phyloP scores from a whole-genome alignment of 2,329 filamentous ascomycete genomes.

The Domatiomyces catenatus region DNA sequence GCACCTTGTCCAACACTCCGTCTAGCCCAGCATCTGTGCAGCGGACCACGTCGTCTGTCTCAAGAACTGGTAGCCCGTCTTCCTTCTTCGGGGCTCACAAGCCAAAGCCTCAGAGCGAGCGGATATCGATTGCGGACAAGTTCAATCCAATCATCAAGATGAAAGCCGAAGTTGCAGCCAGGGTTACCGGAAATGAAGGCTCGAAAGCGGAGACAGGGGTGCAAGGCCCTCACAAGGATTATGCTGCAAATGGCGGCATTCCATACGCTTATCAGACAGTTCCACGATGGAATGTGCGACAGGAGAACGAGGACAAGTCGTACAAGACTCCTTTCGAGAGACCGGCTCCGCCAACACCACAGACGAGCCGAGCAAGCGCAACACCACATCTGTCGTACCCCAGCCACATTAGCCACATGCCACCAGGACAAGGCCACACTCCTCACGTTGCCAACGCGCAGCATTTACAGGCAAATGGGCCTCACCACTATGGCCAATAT shows the following conservation, averaged over 20 bases:
- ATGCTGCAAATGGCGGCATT: constrained; percentile 65
- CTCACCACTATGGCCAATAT: constrained; percentile 59
- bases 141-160: constrained; percentile 56
- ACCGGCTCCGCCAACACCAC: constrained; percentile 52
- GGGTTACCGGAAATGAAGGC: constrained; percentile 2
- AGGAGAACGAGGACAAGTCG: constrained; percentile 58
- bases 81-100: constrained; percentile 56
- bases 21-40: constrained; percentile 56
- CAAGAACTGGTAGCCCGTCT: constrained; percentile 33
- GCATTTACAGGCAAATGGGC: constrained; percentile 63
- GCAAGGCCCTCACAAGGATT: constrained; percentile 42
- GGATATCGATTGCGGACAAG: constrained; percentile 37
- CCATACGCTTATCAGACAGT: constrained; percentile 69
- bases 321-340: constrained; percentile 69
- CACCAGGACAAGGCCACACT: constrained; percentile 54
- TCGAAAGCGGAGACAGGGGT: not conserved
- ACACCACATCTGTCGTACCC: constrained; percentile 64
- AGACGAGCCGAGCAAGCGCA: constrained; percentile 41
- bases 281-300: constrained; percentile 65
- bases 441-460: constrained; percentile 56
- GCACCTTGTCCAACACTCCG: constrained; percentile 41
- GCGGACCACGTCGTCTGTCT: constrained; percentile 33
- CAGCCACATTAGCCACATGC: constrained; percentile 72
- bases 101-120: constrained; percentile 44
- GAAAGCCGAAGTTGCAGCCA: constrained; percentile 43